A percentile compares a stretch with the other conserved stretches of the same genome.
These are phyloP conservation scores for Pulveroboletus sp. DNA, from an alignment of 768 basidiomycete genomes.

Conservation along the genomic window DNA sequence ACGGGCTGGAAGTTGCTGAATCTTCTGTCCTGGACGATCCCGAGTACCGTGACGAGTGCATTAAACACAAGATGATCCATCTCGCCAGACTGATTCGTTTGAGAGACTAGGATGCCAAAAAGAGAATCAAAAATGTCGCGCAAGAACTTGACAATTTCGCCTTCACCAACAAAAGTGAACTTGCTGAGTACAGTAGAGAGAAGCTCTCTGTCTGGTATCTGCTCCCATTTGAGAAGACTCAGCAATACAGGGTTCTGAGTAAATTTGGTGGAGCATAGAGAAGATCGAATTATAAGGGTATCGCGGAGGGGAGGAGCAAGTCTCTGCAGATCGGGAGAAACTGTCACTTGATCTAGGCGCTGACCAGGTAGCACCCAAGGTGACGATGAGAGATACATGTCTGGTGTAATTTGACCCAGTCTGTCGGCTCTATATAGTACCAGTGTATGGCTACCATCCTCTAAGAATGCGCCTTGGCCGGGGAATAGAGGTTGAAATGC, in stretches of 20 bases:
- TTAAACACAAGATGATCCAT: conserved; percentile 87
- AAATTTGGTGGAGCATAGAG: conserved; percentile 86
- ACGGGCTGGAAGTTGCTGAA: conserved; percentile 95
- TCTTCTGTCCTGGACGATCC: conserved; percentile 88
- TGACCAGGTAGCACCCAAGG: conserved; percentile 54
- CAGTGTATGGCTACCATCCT: conserved; percentile 85
- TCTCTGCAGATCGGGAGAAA: conserved; percentile 59
- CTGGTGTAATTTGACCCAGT: conserved; percentile 53
- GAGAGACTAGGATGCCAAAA: conserved; percentile 81
- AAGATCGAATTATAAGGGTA: conserved; percentile 75
- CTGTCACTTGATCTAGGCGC: conserved; percentile 51
- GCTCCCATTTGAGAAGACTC: conserved; percentile 77
- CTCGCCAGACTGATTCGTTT: conserved; percentile 66
- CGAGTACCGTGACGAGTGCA: conserved; percentile 84
- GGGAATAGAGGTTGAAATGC: conserved; percentile 87
- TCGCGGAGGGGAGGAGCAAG: conserved; percentile 71
- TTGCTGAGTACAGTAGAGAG: conserved; percentile 71
- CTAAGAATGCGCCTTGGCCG: conserved; percentile 68
- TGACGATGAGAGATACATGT: conserved; percentile 68
- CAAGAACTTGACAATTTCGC: conserved; percentile 91
- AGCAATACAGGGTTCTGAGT: conserved; percentile 88
- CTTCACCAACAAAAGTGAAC: conserved; percentile 90
- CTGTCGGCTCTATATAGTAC: conserved; percentile 83
- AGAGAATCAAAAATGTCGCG: conserved; percentile 89
- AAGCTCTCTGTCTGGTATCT: conserved; percentile 54